A percentile compares a stretch with the other conserved stretches of the same genome.
phyloP scores from a whole-genome alignment of 2,329 filamentous ascomycete species.

The Verticillium dahliae region DNA sequence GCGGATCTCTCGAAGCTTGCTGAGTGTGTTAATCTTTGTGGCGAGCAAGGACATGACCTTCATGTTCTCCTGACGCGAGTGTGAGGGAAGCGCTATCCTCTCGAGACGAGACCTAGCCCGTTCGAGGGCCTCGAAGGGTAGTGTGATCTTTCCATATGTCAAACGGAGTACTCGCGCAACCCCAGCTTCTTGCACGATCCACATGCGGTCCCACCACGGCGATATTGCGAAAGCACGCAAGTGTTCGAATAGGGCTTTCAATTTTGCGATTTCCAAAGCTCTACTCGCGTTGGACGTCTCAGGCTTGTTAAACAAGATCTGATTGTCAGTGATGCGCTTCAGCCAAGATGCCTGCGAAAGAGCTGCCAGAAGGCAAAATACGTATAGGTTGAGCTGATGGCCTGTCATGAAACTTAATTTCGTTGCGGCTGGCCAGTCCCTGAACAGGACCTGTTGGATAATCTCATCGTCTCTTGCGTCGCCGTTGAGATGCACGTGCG shows the following conservation, averaged over 20 bases:
- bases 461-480: neutral
- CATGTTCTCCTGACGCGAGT: neutral
- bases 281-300: neutral
- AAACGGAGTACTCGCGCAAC: slow-evolving; percentile 5
- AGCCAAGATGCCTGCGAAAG: neutral
- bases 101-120: neutral
- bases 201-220: slow-evolving; percentile 11
- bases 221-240: neutral
- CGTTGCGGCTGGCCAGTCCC: neutral
- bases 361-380: neutral
- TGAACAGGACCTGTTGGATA: neutral
- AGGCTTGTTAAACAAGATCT: neutral
- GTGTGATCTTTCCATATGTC: slow-evolving; percentile 2
- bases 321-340: neutral
- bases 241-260: neutral
- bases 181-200: slow-evolving; percentile 13
- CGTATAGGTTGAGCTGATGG: slow-evolving; percentile 1
- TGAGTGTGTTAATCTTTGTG: slow-evolving; percentile 2
- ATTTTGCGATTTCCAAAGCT: neutral
- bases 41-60: slow-evolving; percentile 6
- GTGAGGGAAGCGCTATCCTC: neutral
- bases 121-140: slow-evolving; percentile 1
- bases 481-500: neutral
- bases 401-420: neutral
- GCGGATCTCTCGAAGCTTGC: neutral